Percentiles rank a stretch among this genome's conserved stretches.
Conservation (phyloP, 345 rosid genomes). For the Corchorus capsularis region DNA sequence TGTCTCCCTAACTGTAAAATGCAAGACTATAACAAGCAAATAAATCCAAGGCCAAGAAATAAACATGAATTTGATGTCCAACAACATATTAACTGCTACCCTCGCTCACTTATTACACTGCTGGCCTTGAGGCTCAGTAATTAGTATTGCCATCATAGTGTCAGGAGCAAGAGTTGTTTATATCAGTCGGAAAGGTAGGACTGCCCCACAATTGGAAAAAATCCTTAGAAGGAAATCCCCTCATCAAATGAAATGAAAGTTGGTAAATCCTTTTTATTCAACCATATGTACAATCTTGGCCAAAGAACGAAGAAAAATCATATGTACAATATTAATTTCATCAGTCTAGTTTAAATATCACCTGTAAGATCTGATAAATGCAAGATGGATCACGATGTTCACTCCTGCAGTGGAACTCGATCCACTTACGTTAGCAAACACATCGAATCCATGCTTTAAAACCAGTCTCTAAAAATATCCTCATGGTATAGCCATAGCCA, state of each 20-base stretch:
- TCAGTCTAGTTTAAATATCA: background rate
- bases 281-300: too few species aligned
- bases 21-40: background rate
- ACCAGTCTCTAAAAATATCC: background rate
- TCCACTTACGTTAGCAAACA: background rate
- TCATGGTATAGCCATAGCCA: background rate
- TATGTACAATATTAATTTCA: background rate
- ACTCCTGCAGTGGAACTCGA: background rate
- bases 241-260: background rate
- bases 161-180: background rate
- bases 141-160: background rate
- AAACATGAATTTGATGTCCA: background rate
- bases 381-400: background rate
- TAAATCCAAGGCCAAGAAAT: background rate
- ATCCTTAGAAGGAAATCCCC: background rate
- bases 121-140: background rate
- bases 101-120: background rate
- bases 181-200: background rate
- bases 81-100: background rate
- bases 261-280: background rate
- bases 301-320: too few species aligned
- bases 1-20: constrained; percentile 17
- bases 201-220: background rate
- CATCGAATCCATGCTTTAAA: background rate
- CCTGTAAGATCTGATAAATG: background rate